Conservation (phyloP, 345 rosid genomes). For the Brassica rapa region DNA sequence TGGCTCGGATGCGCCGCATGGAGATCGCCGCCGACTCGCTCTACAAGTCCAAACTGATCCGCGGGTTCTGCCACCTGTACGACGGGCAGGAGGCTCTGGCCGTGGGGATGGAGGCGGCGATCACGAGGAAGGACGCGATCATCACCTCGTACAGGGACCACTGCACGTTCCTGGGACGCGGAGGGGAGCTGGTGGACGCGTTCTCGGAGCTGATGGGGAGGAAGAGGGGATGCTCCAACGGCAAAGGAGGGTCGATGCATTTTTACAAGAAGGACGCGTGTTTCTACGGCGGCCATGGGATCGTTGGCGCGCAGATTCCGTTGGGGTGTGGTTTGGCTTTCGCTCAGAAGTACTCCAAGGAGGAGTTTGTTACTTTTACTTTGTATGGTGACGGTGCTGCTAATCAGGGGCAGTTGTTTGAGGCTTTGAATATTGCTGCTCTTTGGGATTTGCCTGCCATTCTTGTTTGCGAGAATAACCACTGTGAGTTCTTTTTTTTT, state of each 20-base stretch:
- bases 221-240: slow-evolving; percentile 78
- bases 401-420: slow-evolving; percentile 95
- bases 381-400: slow-evolving; percentile 98
- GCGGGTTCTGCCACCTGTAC: slow-evolving; percentile 96
- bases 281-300: slow-evolving; percentile 95
- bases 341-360: slow-evolving; percentile 89
- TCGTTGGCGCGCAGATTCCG: slow-evolving; percentile 97
- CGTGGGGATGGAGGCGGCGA: slow-evolving; percentile 93
- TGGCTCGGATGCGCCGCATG: slow-evolving; percentile 92
- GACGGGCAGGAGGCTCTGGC: slow-evolving; percentile 99
- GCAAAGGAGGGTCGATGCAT: slow-evolving; percentile 99
- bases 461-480: slow-evolving; percentile 96
- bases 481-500: slow-evolving; percentile 50
- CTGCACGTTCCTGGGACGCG: slow-evolving; percentile 83
- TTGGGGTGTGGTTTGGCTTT: slow-evolving; percentile 95
- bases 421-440: slow-evolving; percentile 91
- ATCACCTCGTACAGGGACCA: slow-evolving; percentile 97
- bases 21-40: slow-evolving; percentile 98
- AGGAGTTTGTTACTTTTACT: slow-evolving; percentile 76
- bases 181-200: slow-evolving; percentile 70
- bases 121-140: slow-evolving; percentile 75
- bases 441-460: slow-evolving; percentile 96
- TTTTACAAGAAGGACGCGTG: slow-evolving; percentile 85
- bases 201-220: slow-evolving; percentile 97
- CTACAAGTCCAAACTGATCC: slow-evolving; percentile 93